Percentiles rank a stretch among this genome's conserved stretches.
Conservation (phyloP, 2,329 filamentous ascomycete genomes). For the Aspergillus oerlinghausenensis region DNA sequence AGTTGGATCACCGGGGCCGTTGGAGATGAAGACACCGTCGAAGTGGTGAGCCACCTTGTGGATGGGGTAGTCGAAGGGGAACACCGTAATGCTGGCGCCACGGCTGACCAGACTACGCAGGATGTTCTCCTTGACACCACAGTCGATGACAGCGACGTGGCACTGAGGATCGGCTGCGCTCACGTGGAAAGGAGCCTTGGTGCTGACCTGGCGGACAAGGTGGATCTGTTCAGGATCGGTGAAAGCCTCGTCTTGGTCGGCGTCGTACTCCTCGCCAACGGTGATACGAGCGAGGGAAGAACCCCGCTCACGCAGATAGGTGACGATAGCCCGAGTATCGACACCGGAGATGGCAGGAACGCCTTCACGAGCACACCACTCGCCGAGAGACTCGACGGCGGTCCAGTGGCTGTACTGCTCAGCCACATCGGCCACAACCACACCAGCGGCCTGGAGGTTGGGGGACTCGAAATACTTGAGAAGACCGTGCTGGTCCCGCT, state of each 20-base stretch:
- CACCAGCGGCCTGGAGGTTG: conserved; percentile 91
- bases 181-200: conserved; percentile 96
- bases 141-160: conserved; percentile 94
- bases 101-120: conserved; percentile 88
- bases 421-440: conserved; percentile 93
- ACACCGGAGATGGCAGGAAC: conserved; percentile 95
- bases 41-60: conserved; percentile 98
- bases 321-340: conserved; percentile 95
- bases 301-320: conserved; percentile 89
- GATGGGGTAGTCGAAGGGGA: conserved; percentile 95
- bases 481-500: conserved; percentile 81
- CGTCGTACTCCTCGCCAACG: conserved; percentile 95
- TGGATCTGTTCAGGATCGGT: conserved; percentile 95
- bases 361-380: conserved; percentile 95
- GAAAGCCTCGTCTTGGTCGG: conserved; percentile 94
- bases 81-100: conserved; percentile 86
- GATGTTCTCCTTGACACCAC: conserved; percentile 99
- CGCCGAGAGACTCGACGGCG: conserved; percentile 83
- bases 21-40: conserved; percentile 98
- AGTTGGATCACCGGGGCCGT: conserved; percentile 95
- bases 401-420: conserved; percentile 98
- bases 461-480: conserved; percentile 98
- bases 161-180: conserved; percentile 76
- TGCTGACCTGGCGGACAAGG: conserved; percentile 91
- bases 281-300: conserved; percentile 93